Percentiles rank a stretch among this genome's conserved stretches.
Conservation (phyloP, 345 rosid species). For the Sapria himalayana region DNA sequence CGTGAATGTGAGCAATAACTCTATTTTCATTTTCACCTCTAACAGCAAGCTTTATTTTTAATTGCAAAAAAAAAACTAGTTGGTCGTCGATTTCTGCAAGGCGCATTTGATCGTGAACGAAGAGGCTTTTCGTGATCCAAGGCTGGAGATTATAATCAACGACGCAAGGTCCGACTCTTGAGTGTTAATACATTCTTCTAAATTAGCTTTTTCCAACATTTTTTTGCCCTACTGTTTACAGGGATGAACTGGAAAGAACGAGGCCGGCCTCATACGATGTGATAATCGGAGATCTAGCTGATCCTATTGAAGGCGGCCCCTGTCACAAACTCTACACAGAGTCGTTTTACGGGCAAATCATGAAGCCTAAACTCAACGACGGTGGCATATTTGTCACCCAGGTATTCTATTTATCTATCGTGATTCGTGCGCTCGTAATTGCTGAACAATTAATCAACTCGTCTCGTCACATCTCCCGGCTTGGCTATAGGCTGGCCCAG, state of each 20-base stretch:
- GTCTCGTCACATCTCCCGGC: neutral
- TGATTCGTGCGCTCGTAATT: neutral
- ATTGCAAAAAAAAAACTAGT: slow-evolving; percentile 7
- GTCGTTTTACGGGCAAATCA: slow-evolving; percentile 27
- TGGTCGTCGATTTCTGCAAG: slow-evolving; percentile 48
- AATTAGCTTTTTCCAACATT: neutral
- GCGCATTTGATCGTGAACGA: slow-evolving; percentile 24
- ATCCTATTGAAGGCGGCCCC: slow-evolving; percentile 57
- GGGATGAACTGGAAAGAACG: slow-evolving; percentile 30
- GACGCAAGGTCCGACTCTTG: slow-evolving; percentile 24
- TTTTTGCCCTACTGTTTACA: slow-evolving; percentile 2
- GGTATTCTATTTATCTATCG: slow-evolving; percentile 10
- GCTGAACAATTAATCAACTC: neutral
- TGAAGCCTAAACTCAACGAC: slow-evolving; percentile 28
- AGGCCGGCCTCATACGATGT: slow-evolving; percentile 27
- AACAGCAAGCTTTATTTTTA: neutral
- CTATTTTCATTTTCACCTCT: neutral
- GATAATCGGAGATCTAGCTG: slow-evolving; percentile 49
- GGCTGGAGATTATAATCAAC: slow-evolving; percentile 31
- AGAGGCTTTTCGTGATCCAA: slow-evolving; percentile 29
- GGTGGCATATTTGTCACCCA: slow-evolving; percentile 47
- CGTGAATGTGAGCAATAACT: neutral
- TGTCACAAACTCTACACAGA: slow-evolving; percentile 47
- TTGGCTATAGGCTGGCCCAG: slow-evolving; percentile 50
- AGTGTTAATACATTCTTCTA: neutral